Evolutionary conservation across 495 filamentous ascomycete species (phyloP).

Genomic region (Thermochaetoides thermophila): DNA sequence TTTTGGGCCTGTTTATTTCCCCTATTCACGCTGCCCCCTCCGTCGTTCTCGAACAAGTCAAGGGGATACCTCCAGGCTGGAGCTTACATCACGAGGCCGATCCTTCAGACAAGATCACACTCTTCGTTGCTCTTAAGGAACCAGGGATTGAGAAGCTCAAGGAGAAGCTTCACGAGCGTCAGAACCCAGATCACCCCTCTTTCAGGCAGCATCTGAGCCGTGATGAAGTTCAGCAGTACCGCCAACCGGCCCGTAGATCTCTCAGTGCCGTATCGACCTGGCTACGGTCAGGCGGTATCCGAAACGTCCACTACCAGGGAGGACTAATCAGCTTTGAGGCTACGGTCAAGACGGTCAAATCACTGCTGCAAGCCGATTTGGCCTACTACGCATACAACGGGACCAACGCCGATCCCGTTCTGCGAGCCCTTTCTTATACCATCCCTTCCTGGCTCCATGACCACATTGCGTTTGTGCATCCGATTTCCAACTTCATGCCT

Average conservation of each 20-base stretch:
- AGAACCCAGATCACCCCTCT: slow-evolving; percentile 6
- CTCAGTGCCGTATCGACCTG: slow-evolving; percentile 18
- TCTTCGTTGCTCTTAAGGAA: slow-evolving; percentile 25
- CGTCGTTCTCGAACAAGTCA: slow-evolving; percentile 11
- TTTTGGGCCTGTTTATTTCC: slow-evolving; percentile 6
- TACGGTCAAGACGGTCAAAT: slow-evolving; percentile 18
- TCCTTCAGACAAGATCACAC: slow-evolving; percentile 13
- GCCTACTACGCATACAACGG: slow-evolving; percentile 20
- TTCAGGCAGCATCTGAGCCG: slow-evolving; percentile 19
- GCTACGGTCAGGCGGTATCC: slow-evolving; percentile 20
- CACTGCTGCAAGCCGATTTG: slow-evolving; percentile 24
- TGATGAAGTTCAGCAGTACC: slow-evolving; percentile 17
- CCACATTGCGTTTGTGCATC: slow-evolving; percentile 28
- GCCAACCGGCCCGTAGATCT: slow-evolving; percentile 10
- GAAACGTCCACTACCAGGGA: slow-evolving; percentile 12
- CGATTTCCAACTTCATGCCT: slow-evolving; percentile 29
- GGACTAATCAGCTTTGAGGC: slow-evolving; percentile 21
- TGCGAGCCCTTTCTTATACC: slow-evolving; percentile 30
- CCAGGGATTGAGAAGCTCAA: slow-evolving; percentile 23
- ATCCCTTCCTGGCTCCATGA: slow-evolving; percentile 28
- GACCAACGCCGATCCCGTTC: slow-evolving; percentile 6
- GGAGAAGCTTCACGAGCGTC: slow-evolving; percentile 12
- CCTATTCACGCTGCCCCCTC: slow-evolving; percentile 5
- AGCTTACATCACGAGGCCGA: slow-evolving; percentile 9
- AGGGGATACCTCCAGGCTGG: slow-evolving; percentile 14